phyloP scores from a whole-genome alignment of 306 rosid genomes.

The Potentilla sterilis region DNA sequence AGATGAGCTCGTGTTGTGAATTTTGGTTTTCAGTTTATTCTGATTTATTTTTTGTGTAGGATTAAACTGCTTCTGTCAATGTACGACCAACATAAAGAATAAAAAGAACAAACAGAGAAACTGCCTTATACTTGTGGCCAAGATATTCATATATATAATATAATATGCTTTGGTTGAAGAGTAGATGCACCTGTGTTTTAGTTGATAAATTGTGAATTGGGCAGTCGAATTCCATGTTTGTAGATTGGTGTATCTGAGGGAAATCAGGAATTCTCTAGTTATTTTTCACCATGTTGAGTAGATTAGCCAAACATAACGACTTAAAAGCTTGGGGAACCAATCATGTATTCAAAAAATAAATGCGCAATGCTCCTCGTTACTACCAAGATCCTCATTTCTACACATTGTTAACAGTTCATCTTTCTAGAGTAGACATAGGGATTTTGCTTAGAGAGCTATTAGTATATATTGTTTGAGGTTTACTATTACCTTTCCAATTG shows the following conservation, averaged over 20 bases:
- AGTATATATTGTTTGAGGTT: no score
- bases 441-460: no score
- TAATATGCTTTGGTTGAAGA: neutral
- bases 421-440: neutral
- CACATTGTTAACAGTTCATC: neutral
- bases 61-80: neutral
- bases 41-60: neutral
- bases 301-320: neutral
- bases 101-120: neutral
- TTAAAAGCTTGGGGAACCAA: neutral
- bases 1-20: neutral
- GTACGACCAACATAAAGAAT: neutral
- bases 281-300: neutral
- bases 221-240: neutral
- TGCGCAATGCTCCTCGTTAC: neutral
- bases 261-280: neutral
- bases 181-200: neutral
- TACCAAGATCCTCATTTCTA: neutral
- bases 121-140: neutral
- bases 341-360: neutral
- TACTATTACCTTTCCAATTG: no score
- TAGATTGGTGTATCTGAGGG: neutral
- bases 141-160: neutral
- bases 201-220: neutral
- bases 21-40: slow-evolving; percentile 9